Conservation (phyloP, 2,329 filamentous ascomycete genomes). For the Catunica adiposa region DNA sequence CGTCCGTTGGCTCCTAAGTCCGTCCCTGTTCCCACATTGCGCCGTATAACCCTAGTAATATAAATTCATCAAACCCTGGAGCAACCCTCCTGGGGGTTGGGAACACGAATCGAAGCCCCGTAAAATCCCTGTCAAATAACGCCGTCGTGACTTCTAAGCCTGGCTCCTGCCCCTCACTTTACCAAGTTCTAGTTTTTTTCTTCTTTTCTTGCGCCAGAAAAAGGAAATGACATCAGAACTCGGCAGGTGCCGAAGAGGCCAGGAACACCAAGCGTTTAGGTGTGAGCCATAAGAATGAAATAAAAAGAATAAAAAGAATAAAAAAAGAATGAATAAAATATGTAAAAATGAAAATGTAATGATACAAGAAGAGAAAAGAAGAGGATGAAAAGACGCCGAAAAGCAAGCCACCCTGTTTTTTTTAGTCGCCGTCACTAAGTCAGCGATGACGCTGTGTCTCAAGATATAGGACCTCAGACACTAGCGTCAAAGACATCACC, state of each 20-base stretch:
- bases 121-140: not conserved
- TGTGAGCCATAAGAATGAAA: not conserved
- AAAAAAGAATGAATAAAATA: not conserved
- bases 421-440: not conserved
- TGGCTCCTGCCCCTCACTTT: constrained; percentile 1
- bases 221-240: not conserved
- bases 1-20: too few relatives aligned
- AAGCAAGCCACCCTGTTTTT: not conserved
- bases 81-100: not conserved
- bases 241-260: not conserved
- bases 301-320: not conserved
- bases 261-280: too few relatives aligned
- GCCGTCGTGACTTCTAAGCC: not conserved
- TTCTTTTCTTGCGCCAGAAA: not conserved
- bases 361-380: too few relatives aligned
- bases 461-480: not conserved
- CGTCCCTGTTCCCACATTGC: not conserved
- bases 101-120: not conserved
- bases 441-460: not conserved
- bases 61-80: not conserved
- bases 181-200: not conserved
- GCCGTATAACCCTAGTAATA: not conserved
- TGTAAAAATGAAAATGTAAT: not conserved
- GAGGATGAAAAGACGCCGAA: not conserved
- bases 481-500: not conserved